Evolutionary conservation across 1,139 yeast species (phyloP), one percentile per base, ranked within the genome.

Genomic region (Pichia norvegensis): DNA sequence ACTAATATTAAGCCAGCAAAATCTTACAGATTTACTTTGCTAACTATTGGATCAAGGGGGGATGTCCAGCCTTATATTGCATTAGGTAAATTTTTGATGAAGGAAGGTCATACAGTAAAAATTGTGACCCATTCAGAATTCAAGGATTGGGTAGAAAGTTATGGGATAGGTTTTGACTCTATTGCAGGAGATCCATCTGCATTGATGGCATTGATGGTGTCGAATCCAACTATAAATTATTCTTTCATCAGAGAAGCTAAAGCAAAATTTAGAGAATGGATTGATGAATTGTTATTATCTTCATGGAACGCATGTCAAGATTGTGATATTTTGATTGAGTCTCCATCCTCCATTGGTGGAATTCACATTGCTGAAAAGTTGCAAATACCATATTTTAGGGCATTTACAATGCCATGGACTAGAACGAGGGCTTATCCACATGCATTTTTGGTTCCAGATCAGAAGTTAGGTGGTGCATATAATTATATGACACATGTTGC

Each of bases 321-420:
- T 38, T 73, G 90, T 3, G 97, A 90, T 58, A 75, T 92, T 21
- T 67, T 90, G 50, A 86, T 90, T 50, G 97, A 90, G 61, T 84
- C 95, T 36, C 97, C 97, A 0, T 85, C 95, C 7, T 94, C 97
- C 0, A 88, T 90, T 94, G 92, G 84, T 11, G 97, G 97, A 11
- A 77, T 90, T 37, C 97, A 90, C 60, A 84, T 92, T 48, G 97
- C 97, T 1, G 97, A 90, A 61, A 95, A 95, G 0, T 66, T 90
- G 47, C 78, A 80, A 17, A 84, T 90, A 44, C 96, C 97, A 0
- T 90, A 90, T 60, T 85, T 85, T 70, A 72, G 97, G 56, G 97
- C 97, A 0, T 92, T 90, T 60, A 92, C 97, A 0, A 90, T 90
- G 97, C 97, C 97, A 0, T 90, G 97, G 97, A 86, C 97, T 0